Evolutionary conservation across 2,329 filamentous ascomycete genomes (phyloP), one percentile per base, ranked within the genome.

Genomic region (Stromatinia cepivora): DNA sequence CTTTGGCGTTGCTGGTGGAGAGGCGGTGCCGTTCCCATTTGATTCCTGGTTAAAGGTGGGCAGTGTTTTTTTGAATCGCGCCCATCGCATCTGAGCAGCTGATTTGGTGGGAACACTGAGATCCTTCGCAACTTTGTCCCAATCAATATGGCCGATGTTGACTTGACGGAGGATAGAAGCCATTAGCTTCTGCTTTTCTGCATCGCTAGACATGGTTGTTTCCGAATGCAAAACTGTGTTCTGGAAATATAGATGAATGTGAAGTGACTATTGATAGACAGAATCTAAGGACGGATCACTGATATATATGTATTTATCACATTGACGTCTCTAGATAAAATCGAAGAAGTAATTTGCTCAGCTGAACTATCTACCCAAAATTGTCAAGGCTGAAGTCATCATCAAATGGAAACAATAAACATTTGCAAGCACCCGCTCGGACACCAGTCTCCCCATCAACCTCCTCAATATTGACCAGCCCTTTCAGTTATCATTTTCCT

Each of bases 21-120:
- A 36, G 2, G 25, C 1, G 15, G 22, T 45, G 1, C 2, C 42
- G 3, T 50, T 57, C 4, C 20, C 53, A n/a, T 66, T 66, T 34
- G 22, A 3, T 48, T 34, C 39, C 6, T 66, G 31, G 15, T 13
- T 28, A 4, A 59, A 50, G 25, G 13, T 28, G 17, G 53, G 42
- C 10, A 67, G 45, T 25, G 42, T 48, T 10, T 67, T 59, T 42
- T 50, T 67, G 31, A 58, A 58, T 61, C 65, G 28, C 4, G n/a
- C 10, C 65, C 54, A 67, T 50, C 54, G 22, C 22, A 61, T 48
- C 20, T 36, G 42, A 9, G 65, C 53, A n/a, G 45, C 65, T 34
- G 42, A 20, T 7, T 48, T 59, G 17, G 42, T 67, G 42, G 65
- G 54, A n/a, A 50, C 36, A 15, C n/a, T 48, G 11, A 67, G 17